phyloP scores from a whole-genome alignment of 257 asterid species.

The Solanum etuberosum region DNA sequence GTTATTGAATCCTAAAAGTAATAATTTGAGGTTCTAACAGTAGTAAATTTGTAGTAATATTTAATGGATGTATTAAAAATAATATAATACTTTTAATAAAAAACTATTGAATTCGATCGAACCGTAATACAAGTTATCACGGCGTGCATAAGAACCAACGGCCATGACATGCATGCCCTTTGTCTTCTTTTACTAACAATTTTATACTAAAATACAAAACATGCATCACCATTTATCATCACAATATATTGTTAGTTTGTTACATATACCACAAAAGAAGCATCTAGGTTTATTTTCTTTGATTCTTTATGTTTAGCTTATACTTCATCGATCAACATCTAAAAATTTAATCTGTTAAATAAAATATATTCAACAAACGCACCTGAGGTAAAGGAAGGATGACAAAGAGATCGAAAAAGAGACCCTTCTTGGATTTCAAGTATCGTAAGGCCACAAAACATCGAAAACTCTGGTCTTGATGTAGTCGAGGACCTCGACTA shows the following conservation, averaged over 20 bases:
- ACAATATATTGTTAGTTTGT: background rate
- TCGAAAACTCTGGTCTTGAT: conserved; percentile 1
- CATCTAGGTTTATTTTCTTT: background rate
- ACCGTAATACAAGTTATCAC: background rate
- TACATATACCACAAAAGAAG: background rate
- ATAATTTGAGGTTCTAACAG: background rate
- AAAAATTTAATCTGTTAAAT: background rate
- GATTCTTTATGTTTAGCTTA: background rate
- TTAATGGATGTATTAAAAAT: background rate
- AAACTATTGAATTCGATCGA: background rate
- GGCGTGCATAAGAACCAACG: conserved; percentile 20
- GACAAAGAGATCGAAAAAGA: conserved; percentile 74
- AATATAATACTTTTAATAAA: background rate
- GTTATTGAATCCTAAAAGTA: background rate
- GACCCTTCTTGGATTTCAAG: conserved; percentile 46
- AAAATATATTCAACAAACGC: background rate
- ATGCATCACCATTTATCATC: conserved; percentile 20
- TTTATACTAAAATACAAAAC: conserved; percentile 1
- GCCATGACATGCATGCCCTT: conserved; percentile 26
- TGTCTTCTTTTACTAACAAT: conserved; percentile 15
- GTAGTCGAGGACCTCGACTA: background rate
- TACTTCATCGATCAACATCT: background rate
- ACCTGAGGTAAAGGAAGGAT: conserved; percentile 93
- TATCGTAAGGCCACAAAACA: conserved; percentile 29
- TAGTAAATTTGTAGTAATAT: background rate